Percentiles rank a stretch among this genome's conserved stretches.
phyloP scores from a whole-genome alignment of 805 yeast genomes.

The Sugiyamaella smithiae region DNA sequence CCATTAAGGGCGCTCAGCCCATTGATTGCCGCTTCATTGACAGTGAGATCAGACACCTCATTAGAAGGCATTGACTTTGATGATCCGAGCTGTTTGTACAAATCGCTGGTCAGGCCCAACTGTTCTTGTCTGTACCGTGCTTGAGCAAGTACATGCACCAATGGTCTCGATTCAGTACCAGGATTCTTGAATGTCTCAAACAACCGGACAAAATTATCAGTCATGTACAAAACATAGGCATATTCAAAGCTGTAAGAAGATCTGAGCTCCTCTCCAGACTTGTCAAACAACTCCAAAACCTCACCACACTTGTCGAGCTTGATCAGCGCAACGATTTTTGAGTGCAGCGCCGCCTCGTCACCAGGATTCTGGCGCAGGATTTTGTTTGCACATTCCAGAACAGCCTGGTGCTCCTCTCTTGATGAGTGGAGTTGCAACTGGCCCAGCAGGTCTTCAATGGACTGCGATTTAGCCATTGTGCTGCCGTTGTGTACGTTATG shows the following conservation, averaged over 20 bases:
- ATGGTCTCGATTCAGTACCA: slow-evolving; percentile 30
- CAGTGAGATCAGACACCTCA: slow-evolving; percentile 51
- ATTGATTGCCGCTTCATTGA: slow-evolving; percentile 61
- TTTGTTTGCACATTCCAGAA: slow-evolving; percentile 19
- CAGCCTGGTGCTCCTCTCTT: slow-evolving; percentile 27
- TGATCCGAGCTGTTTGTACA: slow-evolving; percentile 35
- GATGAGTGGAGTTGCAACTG: slow-evolving; percentile 37
- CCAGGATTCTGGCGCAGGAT: slow-evolving; percentile 27
- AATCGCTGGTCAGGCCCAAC: slow-evolving; percentile 40
- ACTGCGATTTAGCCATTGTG: slow-evolving; percentile 7
- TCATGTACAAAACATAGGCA: slow-evolving; percentile 59
- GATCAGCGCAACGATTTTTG: slow-evolving; percentile 56
- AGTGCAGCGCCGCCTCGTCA: slow-evolving; percentile 34
- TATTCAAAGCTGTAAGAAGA: slow-evolving; percentile 39
- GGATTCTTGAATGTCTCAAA: slow-evolving; percentile 21
- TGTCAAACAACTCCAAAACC: slow-evolving; percentile 45
- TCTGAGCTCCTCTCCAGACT: background rate
- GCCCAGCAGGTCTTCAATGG: slow-evolving; percentile 33
- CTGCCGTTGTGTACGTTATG: too few species aligned
- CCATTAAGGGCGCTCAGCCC: slow-evolving; percentile 37
- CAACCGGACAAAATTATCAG: slow-evolving; percentile 43
- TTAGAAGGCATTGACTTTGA: slow-evolving; percentile 29
- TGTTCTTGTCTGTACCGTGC: slow-evolving; percentile 50
- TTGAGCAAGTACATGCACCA: slow-evolving; percentile 54
- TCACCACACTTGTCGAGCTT: slow-evolving; percentile 53